Percentiles rank a stretch among this genome's conserved stretches.
Evolutionary conservation across 768 basidiomycete genomes (phyloP).

Genomic region (Sarcomyxa edulis): DNA sequence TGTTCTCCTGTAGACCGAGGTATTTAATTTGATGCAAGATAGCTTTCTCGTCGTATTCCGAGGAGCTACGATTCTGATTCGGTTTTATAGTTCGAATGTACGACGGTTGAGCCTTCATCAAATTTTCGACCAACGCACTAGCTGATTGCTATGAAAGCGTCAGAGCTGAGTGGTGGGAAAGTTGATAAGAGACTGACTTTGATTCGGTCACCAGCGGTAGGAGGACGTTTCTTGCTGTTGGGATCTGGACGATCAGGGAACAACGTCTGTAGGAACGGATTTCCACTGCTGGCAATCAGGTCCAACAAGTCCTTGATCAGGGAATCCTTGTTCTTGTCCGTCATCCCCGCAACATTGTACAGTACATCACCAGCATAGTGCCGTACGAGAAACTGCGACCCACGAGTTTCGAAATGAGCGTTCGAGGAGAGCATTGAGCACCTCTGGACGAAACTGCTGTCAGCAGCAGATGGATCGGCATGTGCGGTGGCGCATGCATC

Average conservation of each 20-base stretch:
- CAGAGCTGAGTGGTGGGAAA: not conserved
- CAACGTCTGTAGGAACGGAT: conserved; percentile 79
- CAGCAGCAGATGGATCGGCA: conserved; percentile 93
- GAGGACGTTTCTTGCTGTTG: conserved; percentile 95
- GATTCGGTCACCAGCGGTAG: conserved; percentile 96
- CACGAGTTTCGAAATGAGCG: conserved; percentile 92
- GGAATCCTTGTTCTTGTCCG: conserved; percentile 99
- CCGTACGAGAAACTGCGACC: conserved; percentile 88
- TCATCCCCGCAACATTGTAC: conserved; percentile 98
- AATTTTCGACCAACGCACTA: conserved; percentile 90
- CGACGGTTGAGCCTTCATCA: conserved; percentile 95
- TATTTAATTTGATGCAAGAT: conserved; percentile 99
- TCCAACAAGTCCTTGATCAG: conserved; percentile 93
- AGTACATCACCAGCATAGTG: conserved; percentile 99
- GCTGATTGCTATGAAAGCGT: conserved; percentile 79
- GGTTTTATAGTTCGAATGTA: conserved; percentile 99
- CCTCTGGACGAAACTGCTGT: conserved; percentile 94
- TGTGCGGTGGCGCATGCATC: conserved; percentile 99
- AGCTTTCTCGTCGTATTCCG: conserved; percentile 92
- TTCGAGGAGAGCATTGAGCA: conserved; percentile 77
- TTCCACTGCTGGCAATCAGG: conserved; percentile 72
- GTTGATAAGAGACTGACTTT: conserved; percentile 49
- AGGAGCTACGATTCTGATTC: conserved; percentile 89
- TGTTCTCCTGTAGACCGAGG: conserved; percentile 96
- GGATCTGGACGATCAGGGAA: conserved; percentile 96